Evolutionary conservation across 2,329 filamentous ascomycete species (phyloP).

Genomic region (Pseudopithomyces chartarum): DNA sequence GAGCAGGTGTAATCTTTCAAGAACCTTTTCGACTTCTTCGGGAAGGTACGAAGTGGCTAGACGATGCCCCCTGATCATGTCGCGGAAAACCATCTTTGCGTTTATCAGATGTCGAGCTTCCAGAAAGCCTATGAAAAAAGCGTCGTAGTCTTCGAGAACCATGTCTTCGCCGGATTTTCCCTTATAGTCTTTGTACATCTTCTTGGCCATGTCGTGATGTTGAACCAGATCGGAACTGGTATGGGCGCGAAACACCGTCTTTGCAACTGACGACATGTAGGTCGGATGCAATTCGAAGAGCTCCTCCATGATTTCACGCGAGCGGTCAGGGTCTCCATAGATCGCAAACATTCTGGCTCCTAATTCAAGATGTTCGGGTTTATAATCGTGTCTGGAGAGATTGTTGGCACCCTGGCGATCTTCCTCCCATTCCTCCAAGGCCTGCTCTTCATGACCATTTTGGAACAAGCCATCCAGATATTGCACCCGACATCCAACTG

Average conservation of each 20-base stretch:
- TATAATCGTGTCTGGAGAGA: conserved; percentile 28
- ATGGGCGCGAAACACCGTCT: conserved; percentile 73
- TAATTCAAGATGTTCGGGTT: conserved; percentile 60
- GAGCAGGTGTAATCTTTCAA: conserved; percentile 32
- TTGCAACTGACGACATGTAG: conserved; percentile 61
- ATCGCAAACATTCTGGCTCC: conserved; percentile 69
- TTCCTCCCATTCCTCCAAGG: conserved; percentile 39
- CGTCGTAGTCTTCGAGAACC: conserved; percentile 76
- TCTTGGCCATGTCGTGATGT: conserved; percentile 57
- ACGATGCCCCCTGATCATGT: conserved; percentile 74
- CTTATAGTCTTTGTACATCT: conserved; percentile 60
- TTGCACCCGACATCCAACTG: conserved; percentile 24
- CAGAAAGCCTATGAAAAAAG: conserved; percentile 72
- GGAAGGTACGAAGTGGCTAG: conserved; percentile 48
- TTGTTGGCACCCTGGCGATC: conserved; percentile 14
- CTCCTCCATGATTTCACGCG: conserved; percentile 60
- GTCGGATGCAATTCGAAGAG: conserved; percentile 55
- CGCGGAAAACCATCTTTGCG: conserved; percentile 78
- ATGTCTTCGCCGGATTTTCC: conserved; percentile 63
- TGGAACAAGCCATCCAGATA: conserved; percentile 36
- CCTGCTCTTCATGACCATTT: conserved; percentile 29
- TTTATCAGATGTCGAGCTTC: conserved; percentile 66
- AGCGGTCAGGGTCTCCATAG: conserved; percentile 62
- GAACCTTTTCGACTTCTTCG: conserved; percentile 20
- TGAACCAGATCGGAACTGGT: conserved; percentile 53